Evolutionary conservation across 148 eudicot species (phyloP).

Genomic region (Rhododendron ovatum): DNA sequence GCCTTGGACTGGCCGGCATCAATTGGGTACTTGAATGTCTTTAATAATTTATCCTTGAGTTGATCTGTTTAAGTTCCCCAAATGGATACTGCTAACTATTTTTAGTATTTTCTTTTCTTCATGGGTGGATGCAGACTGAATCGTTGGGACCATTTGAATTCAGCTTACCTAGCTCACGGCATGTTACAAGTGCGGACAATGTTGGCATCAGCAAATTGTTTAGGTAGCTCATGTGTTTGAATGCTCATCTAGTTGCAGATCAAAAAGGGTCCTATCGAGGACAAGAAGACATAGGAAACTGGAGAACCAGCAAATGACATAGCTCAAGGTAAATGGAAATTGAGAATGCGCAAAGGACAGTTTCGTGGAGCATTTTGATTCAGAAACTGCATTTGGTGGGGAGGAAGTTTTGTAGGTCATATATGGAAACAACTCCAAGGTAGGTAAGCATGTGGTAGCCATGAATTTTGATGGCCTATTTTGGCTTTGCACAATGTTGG

Average conservation of each 20-base stretch:
- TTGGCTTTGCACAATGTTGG: neutral
- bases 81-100: neutral
- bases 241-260: neutral
- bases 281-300: conserved; percentile 3
- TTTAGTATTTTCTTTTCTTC: neutral
- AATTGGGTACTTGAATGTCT: conserved; percentile 41
- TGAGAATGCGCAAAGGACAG: neutral
- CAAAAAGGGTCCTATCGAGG: neutral
- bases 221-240: conserved; percentile 17
- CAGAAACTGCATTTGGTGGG: neutral
- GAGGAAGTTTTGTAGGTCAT: neutral
- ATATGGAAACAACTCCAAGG: neutral
- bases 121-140: conserved; percentile 42
- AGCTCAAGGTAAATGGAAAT: neutral
- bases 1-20: conserved; percentile 50
- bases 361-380: neutral
- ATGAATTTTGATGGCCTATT: neutral
- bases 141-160: conserved; percentile 63
- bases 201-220: conserved; percentile 32
- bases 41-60: neutral
- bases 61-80: neutral
- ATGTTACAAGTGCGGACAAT: conserved; percentile 31
- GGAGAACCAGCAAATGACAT: neutral
- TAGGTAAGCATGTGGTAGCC: neutral
- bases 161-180: conserved; percentile 22